phyloP scores from a whole-genome alignment of 768 basidiomycete genomes.

The Pleurotus giganteus region DNA sequence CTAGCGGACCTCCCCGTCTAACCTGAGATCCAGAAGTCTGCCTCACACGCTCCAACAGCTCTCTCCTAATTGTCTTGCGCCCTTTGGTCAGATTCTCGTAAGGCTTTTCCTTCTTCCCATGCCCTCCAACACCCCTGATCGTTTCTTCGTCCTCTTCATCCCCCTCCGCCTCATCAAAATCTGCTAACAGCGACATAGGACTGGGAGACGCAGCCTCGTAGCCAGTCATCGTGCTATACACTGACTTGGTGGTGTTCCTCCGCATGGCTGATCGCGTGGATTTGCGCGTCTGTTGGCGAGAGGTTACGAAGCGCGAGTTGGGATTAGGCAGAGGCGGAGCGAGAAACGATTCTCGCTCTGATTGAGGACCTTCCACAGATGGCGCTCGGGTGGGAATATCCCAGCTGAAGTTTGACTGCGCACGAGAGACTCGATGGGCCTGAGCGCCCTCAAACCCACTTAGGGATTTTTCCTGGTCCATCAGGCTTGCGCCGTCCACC shows the following conservation, averaged over 20 bases:
- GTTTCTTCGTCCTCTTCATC: slow-evolving; percentile 12
- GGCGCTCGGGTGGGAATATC: slow-evolving; percentile 8
- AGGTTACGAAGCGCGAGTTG: neutral
- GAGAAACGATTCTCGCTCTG: slow-evolving; percentile 27
- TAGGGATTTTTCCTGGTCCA: slow-evolving; percentile 8
- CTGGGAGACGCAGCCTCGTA: slow-evolving; percentile 19
- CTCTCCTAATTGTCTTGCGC: slow-evolving; percentile 48
- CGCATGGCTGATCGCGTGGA: slow-evolving; percentile 13
- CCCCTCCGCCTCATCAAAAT: slow-evolving; percentile 11
- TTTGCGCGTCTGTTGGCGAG: neutral
- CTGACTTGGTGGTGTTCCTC: slow-evolving; percentile 5
- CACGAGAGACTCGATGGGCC: slow-evolving; percentile 3
- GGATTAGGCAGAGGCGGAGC: slow-evolving; percentile 9
- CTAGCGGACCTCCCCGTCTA: slow-evolving; percentile 14
- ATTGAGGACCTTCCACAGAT: neutral
- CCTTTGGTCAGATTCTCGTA: slow-evolving; percentile 44
- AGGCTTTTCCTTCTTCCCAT: slow-evolving; percentile 25
- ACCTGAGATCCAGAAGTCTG: slow-evolving; percentile 18
- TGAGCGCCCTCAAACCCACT: neutral
- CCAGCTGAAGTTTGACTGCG: slow-evolving; percentile 15
- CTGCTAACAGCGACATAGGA: slow-evolving; percentile 23
- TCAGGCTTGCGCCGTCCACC: slow-evolving; percentile 5
- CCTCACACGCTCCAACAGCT: slow-evolving; percentile 42
- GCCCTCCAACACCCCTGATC: neutral
- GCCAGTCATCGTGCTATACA: slow-evolving; percentile 15